Evolutionary conservation across 2,329 filamentous ascomycete genomes (phyloP), one percentile per base, ranked within the genome.

Genomic region (Kalaharituber pfeilii): DNA sequence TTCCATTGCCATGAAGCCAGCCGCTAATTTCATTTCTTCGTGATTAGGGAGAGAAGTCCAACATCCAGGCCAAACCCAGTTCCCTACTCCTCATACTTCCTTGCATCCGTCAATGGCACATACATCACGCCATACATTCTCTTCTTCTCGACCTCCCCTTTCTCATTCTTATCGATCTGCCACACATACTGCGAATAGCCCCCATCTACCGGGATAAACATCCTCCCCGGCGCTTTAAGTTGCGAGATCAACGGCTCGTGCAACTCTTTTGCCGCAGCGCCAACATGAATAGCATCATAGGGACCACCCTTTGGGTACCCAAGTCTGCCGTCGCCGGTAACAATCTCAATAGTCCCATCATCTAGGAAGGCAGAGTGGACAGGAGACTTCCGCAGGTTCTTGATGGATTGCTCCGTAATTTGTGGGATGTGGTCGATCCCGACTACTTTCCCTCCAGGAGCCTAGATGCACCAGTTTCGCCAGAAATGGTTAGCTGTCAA

Each of bases 231-330:
- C 2, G 76, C 71, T 59, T 79, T 79, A 61, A 98, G 70, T 71
- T 96, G 91, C 27, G 80, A 76, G 47, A 94, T 69, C 60, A 96
- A 69, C 56, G 77, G 75, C 18, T 76, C 66, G 66, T 94, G 88
- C 53, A 94, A 69, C 64, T 79, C 76, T 24, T 71, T 75, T 0
- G 89, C 89, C 6, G 86, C 84, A 0, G 91, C 91, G 0, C 91
- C 91, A 2, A 96, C 91, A 66, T 96, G 91, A 56, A 98, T 96
- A 2, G 84, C 88, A 73, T 96, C 86, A 74, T 89, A 98, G 0
- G 79, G 57, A 70, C 77, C 59, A 3, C 51, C 51, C 7, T 51
- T 54, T 3, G 53, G 39, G 47, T 60, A 74, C 15, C 73, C 73
- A 52, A 69, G 60, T 4, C 73, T 66, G 18, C 73, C 74, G 68